These are phyloP conservation scores for Aspergillus carlsbadensis DNA, from an alignment of 495 filamentous ascomycete genomes.

Conservation along the genomic window DNA sequence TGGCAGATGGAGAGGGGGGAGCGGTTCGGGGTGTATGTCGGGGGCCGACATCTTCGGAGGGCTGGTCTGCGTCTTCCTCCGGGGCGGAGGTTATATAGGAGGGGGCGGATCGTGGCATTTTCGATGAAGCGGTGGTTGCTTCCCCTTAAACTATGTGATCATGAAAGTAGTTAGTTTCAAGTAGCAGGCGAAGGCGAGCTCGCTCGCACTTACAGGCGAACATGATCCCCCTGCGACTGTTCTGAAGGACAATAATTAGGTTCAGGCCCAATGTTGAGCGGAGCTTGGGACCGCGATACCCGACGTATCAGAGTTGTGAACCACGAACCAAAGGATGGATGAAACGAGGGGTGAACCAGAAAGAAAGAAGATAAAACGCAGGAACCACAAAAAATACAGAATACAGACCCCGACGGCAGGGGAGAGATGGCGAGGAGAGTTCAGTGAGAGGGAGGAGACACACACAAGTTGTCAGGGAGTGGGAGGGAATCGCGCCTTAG, in stretches of 20 bases:
- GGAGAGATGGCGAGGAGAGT: not conserved
- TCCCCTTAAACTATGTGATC: conserved; percentile 13
- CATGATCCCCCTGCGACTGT: conserved; percentile 10
- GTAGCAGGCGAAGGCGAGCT: not conserved
- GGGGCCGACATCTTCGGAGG: conserved; percentile 11
- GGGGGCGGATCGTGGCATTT: conserved; percentile 26
- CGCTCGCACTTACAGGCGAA: conserved; percentile 5
- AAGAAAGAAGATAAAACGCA: not conserved
- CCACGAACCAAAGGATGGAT: not conserved
- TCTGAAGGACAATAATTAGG: conserved; percentile 1
- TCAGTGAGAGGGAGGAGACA: conserved; percentile 1
- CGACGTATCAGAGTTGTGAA: not conserved
- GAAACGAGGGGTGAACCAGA: not conserved
- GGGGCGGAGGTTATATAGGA: conserved; percentile 17
- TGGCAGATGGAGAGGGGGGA: conserved; percentile 38
- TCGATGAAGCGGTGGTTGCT: conserved; percentile 13
- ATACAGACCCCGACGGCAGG: not conserved
- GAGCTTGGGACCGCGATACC: not conserved
- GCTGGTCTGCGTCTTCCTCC: conserved; percentile 6
- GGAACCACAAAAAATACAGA: not conserved
- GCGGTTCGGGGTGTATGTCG: conserved; percentile 29
- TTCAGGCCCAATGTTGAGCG: conserved; percentile 7
- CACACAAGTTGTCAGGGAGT: not conserved
- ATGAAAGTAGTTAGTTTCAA: conserved; percentile 6
- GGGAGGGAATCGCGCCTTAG: conserved; percentile 9